These are phyloP conservation scores for Solanum medicagineum DNA, from an alignment of 257 asterid species.

Conservation along the genomic window DNA sequence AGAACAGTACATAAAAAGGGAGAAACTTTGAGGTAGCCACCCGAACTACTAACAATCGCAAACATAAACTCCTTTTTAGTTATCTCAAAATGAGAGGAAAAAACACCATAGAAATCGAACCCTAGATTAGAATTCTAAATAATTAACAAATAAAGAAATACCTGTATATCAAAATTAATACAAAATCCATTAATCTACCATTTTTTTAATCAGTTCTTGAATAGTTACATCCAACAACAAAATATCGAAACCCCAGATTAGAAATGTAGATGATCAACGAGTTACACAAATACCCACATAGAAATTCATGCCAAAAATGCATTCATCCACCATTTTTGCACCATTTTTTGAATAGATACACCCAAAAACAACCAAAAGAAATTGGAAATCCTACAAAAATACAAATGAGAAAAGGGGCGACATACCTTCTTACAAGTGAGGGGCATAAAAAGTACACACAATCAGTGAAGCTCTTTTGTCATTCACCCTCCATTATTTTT, in stretches of 20 bases:
- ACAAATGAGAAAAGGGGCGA: not conserved
- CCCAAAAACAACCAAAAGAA: not conserved
- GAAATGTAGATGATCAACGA: not conserved
- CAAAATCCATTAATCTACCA: not conserved
- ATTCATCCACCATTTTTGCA: not conserved
- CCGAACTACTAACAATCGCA: not conserved
- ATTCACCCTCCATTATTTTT: conserved; percentile 39
- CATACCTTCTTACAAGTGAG: conserved; percentile 89
- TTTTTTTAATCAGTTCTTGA: not conserved
- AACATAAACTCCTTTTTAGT: too few relatives aligned
- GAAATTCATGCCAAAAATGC: not conserved
- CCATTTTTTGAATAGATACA: not conserved
- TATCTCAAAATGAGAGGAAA: too few relatives aligned
- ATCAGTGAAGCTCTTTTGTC: conserved; percentile 56
- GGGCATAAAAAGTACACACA: conserved; percentile 94
- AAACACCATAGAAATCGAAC: too few relatives aligned
- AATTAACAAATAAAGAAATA: not conserved
- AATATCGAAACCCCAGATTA: not conserved
- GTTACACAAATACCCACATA: not conserved
- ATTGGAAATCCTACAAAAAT: not conserved
- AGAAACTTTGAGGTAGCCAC: not conserved
- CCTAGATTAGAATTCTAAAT: too few relatives aligned
- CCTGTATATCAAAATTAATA: not conserved
- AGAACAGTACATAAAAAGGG: not conserved
- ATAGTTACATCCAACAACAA: not conserved